A percentile compares a stretch with the other conserved stretches of the same genome.
Conservation (phyloP, 148 eudicot genomes). For the Chenopodium formosanum region DNA sequence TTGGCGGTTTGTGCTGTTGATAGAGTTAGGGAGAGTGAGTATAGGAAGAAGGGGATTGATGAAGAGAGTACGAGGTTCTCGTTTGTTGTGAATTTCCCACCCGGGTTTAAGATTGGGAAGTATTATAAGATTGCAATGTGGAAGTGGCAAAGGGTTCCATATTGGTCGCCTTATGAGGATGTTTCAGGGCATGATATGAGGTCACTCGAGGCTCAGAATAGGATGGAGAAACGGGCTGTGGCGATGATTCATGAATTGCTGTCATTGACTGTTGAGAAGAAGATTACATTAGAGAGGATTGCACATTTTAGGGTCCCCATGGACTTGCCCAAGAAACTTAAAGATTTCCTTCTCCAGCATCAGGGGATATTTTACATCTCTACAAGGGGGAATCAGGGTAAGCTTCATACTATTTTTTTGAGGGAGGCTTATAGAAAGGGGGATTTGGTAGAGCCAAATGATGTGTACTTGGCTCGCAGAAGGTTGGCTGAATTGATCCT, state of each 20-base stretch:
- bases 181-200: constrained; percentile 84
- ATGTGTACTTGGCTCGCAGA: constrained; percentile 90
- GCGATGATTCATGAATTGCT: constrained; percentile 84
- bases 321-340: constrained; percentile 86
- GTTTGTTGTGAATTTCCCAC: constrained; percentile 84
- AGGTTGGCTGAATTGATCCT: constrained; percentile 62
- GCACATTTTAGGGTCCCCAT: constrained; percentile 79
- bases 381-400: constrained; percentile 92
- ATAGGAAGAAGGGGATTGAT: constrained; percentile 70
- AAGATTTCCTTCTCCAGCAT: constrained; percentile 83
- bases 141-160: constrained; percentile 97
- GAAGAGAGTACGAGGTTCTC: constrained; percentile 83
- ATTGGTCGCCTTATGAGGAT: constrained; percentile 97
- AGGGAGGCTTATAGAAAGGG: constrained; percentile 92
- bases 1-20: constrained; percentile 75
- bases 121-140: constrained; percentile 88
- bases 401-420: constrained; percentile 87
- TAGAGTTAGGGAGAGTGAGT: constrained; percentile 75
- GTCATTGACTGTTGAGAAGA: constrained; percentile 90
- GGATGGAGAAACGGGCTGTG: constrained; percentile 86
- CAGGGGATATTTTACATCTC: constrained; percentile 96
- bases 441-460: constrained; percentile 81
- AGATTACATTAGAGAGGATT: constrained; percentile 91
- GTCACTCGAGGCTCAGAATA: constrained; percentile 83
- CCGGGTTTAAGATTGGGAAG: constrained; percentile 83